These are phyloP conservation scores for Calonectria hongkongensis DNA, from an alignment of 2,329 filamentous ascomycete genomes.

Conservation along the genomic window DNA sequence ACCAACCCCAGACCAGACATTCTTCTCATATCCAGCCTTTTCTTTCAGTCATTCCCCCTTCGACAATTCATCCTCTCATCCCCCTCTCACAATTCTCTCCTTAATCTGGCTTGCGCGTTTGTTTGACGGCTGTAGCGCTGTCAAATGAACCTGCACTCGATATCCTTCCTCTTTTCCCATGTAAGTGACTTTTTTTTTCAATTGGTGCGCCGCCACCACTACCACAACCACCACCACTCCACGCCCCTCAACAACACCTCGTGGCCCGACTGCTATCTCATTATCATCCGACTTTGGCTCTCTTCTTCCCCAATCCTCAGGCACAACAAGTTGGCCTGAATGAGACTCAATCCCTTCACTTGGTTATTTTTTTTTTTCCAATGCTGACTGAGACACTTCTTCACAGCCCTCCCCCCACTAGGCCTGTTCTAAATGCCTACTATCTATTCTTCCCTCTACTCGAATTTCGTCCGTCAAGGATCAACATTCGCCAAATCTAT, in stretches of 20 bases:
- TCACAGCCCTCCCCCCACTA: conserved; percentile 72
- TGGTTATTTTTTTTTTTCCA: conserved; percentile 36
- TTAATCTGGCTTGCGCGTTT: conserved; percentile 81
- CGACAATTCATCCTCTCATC: conserved; percentile 42
- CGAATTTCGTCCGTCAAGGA: conserved; percentile 96
- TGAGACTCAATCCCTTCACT: conserved; percentile 25
- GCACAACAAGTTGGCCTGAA: conserved; percentile 41
- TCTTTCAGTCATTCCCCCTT: conserved; percentile 49
- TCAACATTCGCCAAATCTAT: conserved; percentile 90
- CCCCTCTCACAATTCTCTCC: conserved; percentile 48
- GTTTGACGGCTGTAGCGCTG: conserved; percentile 89
- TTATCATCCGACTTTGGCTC: conserved; percentile 53
- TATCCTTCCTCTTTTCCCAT: conserved; percentile 75
- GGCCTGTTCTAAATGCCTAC: conserved; percentile 92
- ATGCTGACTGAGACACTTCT: conserved; percentile 50
- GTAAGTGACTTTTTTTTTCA: conserved; percentile 68
- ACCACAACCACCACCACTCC: conserved; percentile 9
- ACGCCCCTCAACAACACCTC: conserved; percentile 50
- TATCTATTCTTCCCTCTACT: conserved; percentile 81
- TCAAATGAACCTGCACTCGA: conserved; percentile 99
- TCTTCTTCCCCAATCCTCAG: conserved; percentile 48
- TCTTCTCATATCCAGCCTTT: conserved; percentile 47
- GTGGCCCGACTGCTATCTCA: conserved; percentile 55
- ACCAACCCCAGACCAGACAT: conserved; percentile 51
- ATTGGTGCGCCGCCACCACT: conserved; percentile 40